Evolutionary conservation across 2,329 filamentous ascomycete genomes (phyloP).

Genomic region (Emergomyces pasteurianus): DNA sequence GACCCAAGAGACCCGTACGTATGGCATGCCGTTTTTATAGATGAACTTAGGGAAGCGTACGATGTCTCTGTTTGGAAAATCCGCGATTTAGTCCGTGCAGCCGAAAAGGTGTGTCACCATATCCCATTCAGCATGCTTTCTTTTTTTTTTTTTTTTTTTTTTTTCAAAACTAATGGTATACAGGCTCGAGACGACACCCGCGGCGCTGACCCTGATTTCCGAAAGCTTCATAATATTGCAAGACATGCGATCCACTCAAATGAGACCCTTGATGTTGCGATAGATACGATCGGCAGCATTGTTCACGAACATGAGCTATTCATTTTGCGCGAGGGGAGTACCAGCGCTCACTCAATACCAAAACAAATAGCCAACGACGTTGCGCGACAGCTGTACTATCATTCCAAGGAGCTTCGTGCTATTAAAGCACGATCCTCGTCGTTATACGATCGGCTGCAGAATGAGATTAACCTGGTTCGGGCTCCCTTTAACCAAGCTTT

Average conservation of each 20-base stretch:
- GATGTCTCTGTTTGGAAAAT: slow-evolving; percentile 20
- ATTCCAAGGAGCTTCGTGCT: slow-evolving; percentile 18
- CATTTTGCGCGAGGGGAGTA: slow-evolving; percentile 4
- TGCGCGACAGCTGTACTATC: slow-evolving; percentile 12
- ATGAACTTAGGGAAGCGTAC: slow-evolving; percentile 14
- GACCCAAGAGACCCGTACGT: slow-evolving; percentile 9
- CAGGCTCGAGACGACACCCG: background rate
- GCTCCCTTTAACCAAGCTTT: background rate
- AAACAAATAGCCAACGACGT: background rate
- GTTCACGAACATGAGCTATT: slow-evolving; percentile 13
- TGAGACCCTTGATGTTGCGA: slow-evolving; percentile 22
- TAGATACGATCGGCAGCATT: slow-evolving; percentile 17
- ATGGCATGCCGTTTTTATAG: slow-evolving; percentile 17
- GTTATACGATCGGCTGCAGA: slow-evolving; percentile 19
- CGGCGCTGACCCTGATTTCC: slow-evolving; percentile 10
- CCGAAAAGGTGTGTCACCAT: slow-evolving; percentile 26
- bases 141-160: background rate
- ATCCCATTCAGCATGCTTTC: too few relatives aligned
- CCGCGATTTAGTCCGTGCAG: slow-evolving; percentile 18
- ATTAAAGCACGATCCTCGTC: slow-evolving; percentile 17
- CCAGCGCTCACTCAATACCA: background rate
- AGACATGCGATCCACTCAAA: slow-evolving; percentile 22
- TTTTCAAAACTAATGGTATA: background rate
- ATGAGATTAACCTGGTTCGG: slow-evolving; percentile 23
- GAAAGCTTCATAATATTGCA: slow-evolving; percentile 20